These are phyloP conservation scores for Cryptosporidium sp. DNA, from an alignment of 169 alveolate genomes.

Conservation along the genomic window DNA sequence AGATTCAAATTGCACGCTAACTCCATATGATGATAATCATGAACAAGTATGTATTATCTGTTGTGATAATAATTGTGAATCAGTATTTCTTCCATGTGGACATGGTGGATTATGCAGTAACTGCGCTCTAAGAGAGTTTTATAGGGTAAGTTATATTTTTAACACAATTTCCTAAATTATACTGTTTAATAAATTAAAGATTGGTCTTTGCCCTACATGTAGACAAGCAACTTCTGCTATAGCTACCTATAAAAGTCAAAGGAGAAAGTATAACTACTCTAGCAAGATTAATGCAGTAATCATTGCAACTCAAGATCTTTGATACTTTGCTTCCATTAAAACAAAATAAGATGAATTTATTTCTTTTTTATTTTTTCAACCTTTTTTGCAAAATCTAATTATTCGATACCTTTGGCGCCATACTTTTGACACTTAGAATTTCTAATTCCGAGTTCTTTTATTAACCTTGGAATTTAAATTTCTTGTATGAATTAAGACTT, in stretches of 20 bases:
- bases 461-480: neutral
- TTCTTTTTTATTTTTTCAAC: neutral
- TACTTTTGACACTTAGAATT: neutral
- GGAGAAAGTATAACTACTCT: neutral
- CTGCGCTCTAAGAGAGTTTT: conserved; percentile 59
- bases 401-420: conserved; percentile 58
- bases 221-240: conserved; percentile 64
- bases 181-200: conserved; percentile 1
- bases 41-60: conserved; percentile 47
- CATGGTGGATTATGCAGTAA: conserved; percentile 68
- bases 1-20: neutral
- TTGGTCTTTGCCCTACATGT: conserved; percentile 70
- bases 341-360: neutral
- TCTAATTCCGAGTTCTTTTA: neutral
- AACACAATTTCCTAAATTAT: neutral
- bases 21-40: conserved; percentile 1
- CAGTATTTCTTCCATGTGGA: conserved; percentile 67
- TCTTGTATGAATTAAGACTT: neutral
- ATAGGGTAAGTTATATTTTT: conserved; percentile 29
- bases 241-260: conserved; percentile 20
- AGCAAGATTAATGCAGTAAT: conserved; percentile 17
- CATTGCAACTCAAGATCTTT: conserved; percentile 56
- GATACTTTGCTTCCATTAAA: neutral
- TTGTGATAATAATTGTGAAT: conserved; percentile 45
- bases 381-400: conserved; percentile 14